A percentile compares a stretch with the other conserved stretches of the same genome.
Conservation (phyloP, 2,329 filamentous ascomycete species). For the Ampelomyces quisqualis region DNA sequence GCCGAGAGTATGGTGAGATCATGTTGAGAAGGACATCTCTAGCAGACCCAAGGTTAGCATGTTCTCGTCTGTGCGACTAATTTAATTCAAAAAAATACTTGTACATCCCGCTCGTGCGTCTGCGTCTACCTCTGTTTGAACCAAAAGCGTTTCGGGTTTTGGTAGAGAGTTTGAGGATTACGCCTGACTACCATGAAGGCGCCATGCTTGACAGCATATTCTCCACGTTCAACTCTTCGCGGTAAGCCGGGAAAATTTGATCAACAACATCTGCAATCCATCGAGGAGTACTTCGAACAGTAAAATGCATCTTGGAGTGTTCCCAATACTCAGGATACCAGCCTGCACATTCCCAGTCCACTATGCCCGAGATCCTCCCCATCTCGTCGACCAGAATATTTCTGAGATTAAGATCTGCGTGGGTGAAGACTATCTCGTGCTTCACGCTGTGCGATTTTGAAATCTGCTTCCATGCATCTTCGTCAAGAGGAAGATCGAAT, state of each 20-base stretch:
- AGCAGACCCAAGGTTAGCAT: too few relatives aligned
- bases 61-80: too few relatives aligned
- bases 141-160: too few relatives aligned
- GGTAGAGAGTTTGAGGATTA: background rate
- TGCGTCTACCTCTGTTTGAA: too few relatives aligned
- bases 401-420: slow-evolving; percentile 22
- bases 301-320: slow-evolving; percentile 20
- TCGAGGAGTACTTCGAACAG: slow-evolving; percentile 10
- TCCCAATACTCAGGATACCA: slow-evolving; percentile 32
- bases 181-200: slow-evolving; percentile 15
- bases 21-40: too few relatives aligned
- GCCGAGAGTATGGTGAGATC: too few relatives aligned
- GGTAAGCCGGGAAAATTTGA: slow-evolving; percentile 16
- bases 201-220: slow-evolving; percentile 15
- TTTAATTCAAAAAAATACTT: too few relatives aligned
- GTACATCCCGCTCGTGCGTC: too few relatives aligned
- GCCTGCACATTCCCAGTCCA: slow-evolving; percentile 28
- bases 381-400: slow-evolving; percentile 23
- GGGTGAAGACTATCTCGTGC: slow-evolving; percentile 23
- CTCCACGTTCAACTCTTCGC: slow-evolving; percentile 17
- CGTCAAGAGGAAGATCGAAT: slow-evolving; percentile 11
- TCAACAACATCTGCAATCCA: slow-evolving; percentile 24
- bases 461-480: slow-evolving; percentile 9
- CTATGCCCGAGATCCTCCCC: slow-evolving; percentile 20
- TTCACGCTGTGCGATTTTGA: slow-evolving; percentile 15